Base-by-base conservation (phyloP, 495 filamentous ascomycete genomes). In the Cercophora samala region DNA sequence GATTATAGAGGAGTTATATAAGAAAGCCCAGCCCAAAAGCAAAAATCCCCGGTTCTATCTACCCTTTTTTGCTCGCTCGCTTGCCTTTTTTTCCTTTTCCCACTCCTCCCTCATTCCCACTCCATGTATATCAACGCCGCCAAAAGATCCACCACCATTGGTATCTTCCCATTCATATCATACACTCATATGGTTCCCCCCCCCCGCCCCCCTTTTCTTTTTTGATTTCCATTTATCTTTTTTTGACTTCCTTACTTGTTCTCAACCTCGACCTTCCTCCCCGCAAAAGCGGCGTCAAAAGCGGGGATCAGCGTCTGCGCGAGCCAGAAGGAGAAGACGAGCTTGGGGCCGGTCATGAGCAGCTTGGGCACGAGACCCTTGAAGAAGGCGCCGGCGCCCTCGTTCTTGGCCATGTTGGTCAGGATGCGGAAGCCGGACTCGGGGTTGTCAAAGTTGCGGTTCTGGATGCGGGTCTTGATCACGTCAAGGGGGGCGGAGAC, bases 261-360 rank as follows among this genome's bases (percentile, higher is more conserved):
- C 19, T 19, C 5, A 5, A 46, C 15, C 37, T 54, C 65, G 58
- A 65, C 19, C 19, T 65, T 63, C 63, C 51, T 63, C 37, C 58
- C 58, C 21, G 58, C 23, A 46, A 76, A 74, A 4, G 72, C 72
- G 26, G 60, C 52, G 46, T 87, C 84, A 64, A 87, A 87, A 9
- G 83, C 80, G 2, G 84, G 84, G 76, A 97, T 97, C 70, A 97
- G 80, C 55, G 92, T 96, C 83, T 97, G 93, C 66, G 93, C 95
- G 71, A 99, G 86, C 95, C 95, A 99, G 87, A 99, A 99, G 70
- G 93, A 97, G 86, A 99, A 99, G 65, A 97, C 93, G 62, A 99
- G 83, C 86, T 99, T 99, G 68, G 95, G 95, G 32, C 95, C 95
- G 22, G 95, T 99, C 93, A 98, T 98, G 73, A 99, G 83, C 69